Conservation (phyloP, 306 rosid genomes). For the Amphicarpaea edgeworthii region DNA sequence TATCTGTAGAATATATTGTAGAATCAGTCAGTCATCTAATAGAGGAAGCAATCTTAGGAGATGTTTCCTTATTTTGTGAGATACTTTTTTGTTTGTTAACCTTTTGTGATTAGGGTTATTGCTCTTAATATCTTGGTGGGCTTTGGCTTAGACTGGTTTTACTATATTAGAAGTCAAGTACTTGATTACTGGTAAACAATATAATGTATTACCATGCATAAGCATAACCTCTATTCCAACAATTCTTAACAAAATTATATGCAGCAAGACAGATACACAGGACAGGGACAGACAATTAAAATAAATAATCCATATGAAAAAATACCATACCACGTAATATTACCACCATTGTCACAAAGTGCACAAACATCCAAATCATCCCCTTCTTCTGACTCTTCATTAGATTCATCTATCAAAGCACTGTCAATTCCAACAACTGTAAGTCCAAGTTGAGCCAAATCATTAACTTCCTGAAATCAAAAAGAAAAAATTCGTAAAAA, state of each 20-base stretch:
- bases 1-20: background rate
- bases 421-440: slow-evolving; percentile 62
- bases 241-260: slow-evolving; percentile 4
- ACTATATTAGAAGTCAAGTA: background rate
- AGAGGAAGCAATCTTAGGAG: slow-evolving; percentile 7
- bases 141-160: background rate
- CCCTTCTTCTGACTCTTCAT: slow-evolving; percentile 59
- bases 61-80: background rate
- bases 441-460: slow-evolving; percentile 50
- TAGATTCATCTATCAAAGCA: slow-evolving; percentile 47
- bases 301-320: slow-evolving; percentile 23
- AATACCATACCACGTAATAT: slow-evolving; percentile 64
- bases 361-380: slow-evolving; percentile 78
- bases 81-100: background rate
- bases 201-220: background rate
- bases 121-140: background rate
- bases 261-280: slow-evolving; percentile 2
- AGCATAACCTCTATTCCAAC: background rate
- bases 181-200: background rate
- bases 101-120: background rate
- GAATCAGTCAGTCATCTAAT: slow-evolving; percentile 2
- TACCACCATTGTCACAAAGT: slow-evolving; percentile 91
- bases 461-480: slow-evolving; percentile 63
- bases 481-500: slow-evolving; percentile 26
- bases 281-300: slow-evolving; percentile 18